These are phyloP conservation scores for Saksenaea oblongispora DNA, from an alignment of 371 early-diverging fungal species.

Conservation along the genomic window DNA sequence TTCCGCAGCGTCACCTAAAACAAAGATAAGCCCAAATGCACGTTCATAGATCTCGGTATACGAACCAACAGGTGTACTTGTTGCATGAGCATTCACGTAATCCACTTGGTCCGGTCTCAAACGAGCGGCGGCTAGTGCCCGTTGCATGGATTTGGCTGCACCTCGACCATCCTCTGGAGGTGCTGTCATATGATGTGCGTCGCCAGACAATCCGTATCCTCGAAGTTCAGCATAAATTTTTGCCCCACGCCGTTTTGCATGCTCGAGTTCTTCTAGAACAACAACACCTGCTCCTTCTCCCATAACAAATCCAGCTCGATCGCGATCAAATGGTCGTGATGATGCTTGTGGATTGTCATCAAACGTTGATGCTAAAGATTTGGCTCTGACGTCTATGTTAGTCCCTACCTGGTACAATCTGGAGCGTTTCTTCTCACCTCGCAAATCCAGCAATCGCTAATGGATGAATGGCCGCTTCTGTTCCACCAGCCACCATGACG, in stretches of 20 bases:
- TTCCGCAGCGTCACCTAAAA: conserved; percentile 74
- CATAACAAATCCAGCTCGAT: conserved; percentile 92
- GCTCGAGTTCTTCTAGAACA: conserved; percentile 91
- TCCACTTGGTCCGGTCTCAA: conserved; percentile 66
- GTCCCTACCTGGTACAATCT: background rate
- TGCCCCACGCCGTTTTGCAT: conserved; percentile 85
- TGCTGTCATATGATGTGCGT: conserved; percentile 93
- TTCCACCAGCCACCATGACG: conserved; percentile 96
- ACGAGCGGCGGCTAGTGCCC: conserved; percentile 71
- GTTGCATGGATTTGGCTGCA: conserved; percentile 82
- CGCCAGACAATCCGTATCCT: conserved; percentile 93
- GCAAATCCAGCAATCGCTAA: conserved; percentile 90
- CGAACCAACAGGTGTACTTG: conserved; percentile 82
- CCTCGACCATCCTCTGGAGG: conserved; percentile 87
- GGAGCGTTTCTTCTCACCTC: conserved; percentile 59
- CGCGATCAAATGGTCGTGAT: conserved; percentile 89
- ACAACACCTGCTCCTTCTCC: conserved; percentile 93
- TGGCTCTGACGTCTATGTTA: conserved; percentile 59
- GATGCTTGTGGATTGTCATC: conserved; percentile 78
- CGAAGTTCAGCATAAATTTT: conserved; percentile 86
- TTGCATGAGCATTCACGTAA: conserved; percentile 96
- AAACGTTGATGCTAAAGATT: conserved; percentile 77
- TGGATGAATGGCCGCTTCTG: conserved; percentile 86
- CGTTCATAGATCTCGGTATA: background rate
- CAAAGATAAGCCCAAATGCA: background rate